Evolutionary conservation across 2,329 filamentous ascomycete species (phyloP).

Genomic region (Talaromyces sp.): DNA sequence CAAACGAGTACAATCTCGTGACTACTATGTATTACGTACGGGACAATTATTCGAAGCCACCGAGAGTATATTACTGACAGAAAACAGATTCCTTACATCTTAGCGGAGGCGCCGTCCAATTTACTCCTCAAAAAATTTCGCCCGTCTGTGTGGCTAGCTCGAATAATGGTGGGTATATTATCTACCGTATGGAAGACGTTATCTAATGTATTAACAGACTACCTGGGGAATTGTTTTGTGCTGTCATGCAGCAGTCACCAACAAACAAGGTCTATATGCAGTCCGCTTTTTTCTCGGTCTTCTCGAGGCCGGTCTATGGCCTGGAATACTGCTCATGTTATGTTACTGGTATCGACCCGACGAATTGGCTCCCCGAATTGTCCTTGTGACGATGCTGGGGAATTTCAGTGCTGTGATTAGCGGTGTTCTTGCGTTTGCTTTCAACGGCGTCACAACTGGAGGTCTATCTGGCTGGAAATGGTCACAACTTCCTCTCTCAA

Average conservation of each 20-base stretch:
- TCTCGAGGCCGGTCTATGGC: constrained; percentile 22
- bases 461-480: background rate
- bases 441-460: background rate
- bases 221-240: constrained; percentile 26
- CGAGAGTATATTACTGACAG: background rate
- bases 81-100: constrained; percentile 24
- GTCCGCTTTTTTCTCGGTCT: constrained; percentile 42
- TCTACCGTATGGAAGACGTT: background rate
- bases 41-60: background rate
- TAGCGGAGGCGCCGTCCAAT: constrained; percentile 26
- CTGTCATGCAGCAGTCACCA: constrained; percentile 40
- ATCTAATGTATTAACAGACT: background rate
- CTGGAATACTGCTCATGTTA: background rate
- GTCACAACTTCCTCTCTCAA: background rate
- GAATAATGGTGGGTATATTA: background rate
- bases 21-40: constrained; percentile 37
- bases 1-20: constrained; percentile 33
- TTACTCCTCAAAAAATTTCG: constrained; percentile 29
- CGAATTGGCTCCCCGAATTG: background rate
- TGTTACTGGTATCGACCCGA: background rate
- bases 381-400: background rate
- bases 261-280: constrained; percentile 37
- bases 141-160: constrained; percentile 17
- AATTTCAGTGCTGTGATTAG: constrained; percentile 3
- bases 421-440: background rate